Conservation (phyloP, 768 basidiomycete genomes). For the Mrakia blollopis region DNA sequence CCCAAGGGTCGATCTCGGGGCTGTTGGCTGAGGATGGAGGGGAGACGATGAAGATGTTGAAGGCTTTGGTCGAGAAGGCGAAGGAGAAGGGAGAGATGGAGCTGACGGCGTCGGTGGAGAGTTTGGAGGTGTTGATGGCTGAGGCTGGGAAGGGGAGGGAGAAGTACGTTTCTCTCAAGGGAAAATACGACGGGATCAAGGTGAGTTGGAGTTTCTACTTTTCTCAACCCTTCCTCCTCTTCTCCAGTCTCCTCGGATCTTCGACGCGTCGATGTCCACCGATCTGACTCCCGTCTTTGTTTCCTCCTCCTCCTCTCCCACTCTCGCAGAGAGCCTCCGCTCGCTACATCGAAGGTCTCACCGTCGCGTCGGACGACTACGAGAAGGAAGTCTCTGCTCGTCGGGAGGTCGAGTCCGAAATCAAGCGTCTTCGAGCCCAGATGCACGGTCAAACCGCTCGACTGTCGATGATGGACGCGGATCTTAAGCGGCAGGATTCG, state of each 20-base stretch:
- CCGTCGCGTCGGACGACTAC: constrained; percentile 89
- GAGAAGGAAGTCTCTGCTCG: constrained; percentile 83
- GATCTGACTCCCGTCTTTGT: background rate
- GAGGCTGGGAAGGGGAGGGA: constrained; percentile 62
- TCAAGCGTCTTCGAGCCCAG: constrained; percentile 73
- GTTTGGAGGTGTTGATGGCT: constrained; percentile 64
- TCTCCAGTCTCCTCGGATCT: background rate
- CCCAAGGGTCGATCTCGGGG: constrained; percentile 11
- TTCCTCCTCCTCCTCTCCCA: background rate
- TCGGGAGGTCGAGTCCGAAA: constrained; percentile 86
- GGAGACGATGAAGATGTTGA: constrained; percentile 47
- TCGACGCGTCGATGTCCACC: background rate
- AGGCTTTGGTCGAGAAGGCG: constrained; percentile 2
- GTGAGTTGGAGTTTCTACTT: constrained; percentile 49
- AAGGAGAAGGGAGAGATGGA: constrained; percentile 21
- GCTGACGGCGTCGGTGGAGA: constrained; percentile 64
- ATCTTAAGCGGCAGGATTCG: constrained; percentile 66
- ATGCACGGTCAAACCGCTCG: constrained; percentile 84
- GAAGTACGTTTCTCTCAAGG: constrained; percentile 62
- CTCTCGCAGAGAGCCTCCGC: constrained; percentile 71
- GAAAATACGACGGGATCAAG: constrained; percentile 78
- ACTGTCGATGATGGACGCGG: constrained; percentile 76
- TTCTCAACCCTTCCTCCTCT: constrained; percentile 5
- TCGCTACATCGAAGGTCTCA: constrained; percentile 85
- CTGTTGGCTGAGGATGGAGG: constrained; percentile 58